Percentiles rank a stretch among this genome's conserved stretches.
phyloP scores from a whole-genome alignment of 2,329 filamentous ascomycete species.

The Fusarium oligoseptatum region DNA sequence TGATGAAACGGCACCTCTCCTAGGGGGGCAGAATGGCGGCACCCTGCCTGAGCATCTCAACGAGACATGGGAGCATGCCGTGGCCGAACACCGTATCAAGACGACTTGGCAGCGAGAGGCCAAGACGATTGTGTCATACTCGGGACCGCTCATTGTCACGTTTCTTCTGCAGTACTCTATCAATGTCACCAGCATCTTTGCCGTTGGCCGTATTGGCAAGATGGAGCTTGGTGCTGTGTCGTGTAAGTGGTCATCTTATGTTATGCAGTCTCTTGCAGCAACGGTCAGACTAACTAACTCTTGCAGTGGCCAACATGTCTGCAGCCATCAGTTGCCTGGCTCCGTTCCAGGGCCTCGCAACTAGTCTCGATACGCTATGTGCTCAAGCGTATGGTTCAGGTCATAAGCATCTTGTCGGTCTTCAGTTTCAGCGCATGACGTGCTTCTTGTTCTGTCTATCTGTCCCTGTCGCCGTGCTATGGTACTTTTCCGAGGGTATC shows the following conservation, averaged over 20 bases:
- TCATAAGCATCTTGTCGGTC: slow-evolving; percentile 86
- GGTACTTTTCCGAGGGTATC: slow-evolving; percentile 76
- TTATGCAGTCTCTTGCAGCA: not conserved
- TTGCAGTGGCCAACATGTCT: slow-evolving; percentile 74
- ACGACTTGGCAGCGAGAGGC: slow-evolving; percentile 94
- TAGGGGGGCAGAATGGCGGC: slow-evolving; percentile 54
- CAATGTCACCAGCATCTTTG: slow-evolving; percentile 85
- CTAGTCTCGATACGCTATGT: slow-evolving; percentile 91
- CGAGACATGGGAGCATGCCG: slow-evolving; percentile 87
- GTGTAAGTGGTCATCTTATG: slow-evolving; percentile 47
- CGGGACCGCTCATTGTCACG: slow-evolving; percentile 76
- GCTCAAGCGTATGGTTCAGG: slow-evolving; percentile 95
- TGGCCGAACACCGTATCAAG: slow-evolving; percentile 82
- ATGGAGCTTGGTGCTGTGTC: slow-evolving; percentile 63
- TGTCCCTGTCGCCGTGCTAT: slow-evolving; percentile 78
- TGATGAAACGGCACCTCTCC: slow-evolving; percentile 58
- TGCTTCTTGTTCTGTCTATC: slow-evolving; percentile 80
- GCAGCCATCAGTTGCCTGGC: slow-evolving; percentile 83
- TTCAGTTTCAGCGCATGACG: slow-evolving; percentile 86
- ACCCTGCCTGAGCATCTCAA: slow-evolving; percentile 70
- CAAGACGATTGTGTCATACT: slow-evolving; percentile 82
- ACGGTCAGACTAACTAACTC: slow-evolving; percentile 30
- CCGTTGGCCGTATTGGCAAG: slow-evolving; percentile 81
- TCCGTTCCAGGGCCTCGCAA: slow-evolving; percentile 87
- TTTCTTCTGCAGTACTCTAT: slow-evolving; percentile 87